These are phyloP conservation scores for Kwoniella europaea DNA, from an alignment of 768 basidiomycete genomes.

Conservation along the genomic window DNA sequence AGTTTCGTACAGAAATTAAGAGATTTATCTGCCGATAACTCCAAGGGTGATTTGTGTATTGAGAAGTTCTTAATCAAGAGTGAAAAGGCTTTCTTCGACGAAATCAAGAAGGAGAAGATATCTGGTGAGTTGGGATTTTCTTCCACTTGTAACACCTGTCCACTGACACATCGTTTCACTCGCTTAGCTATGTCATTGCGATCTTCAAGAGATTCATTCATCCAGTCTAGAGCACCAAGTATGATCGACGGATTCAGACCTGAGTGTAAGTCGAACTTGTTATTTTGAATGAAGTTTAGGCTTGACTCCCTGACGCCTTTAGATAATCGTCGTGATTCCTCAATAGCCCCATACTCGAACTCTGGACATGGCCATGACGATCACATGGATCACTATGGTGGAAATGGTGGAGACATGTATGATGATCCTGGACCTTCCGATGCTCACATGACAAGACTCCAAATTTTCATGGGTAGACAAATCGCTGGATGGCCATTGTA, in stretches of 20 bases:
- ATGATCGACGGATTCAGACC: conserved; percentile 64
- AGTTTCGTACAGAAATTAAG: conserved; percentile 87
- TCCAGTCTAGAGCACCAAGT: conserved; percentile 50
- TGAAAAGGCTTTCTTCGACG: conserved; percentile 90
- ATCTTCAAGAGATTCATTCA: conserved; percentile 56
- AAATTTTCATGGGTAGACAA: conserved; percentile 80
- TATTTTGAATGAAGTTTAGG: neutral
- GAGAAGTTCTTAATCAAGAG: conserved; percentile 88
- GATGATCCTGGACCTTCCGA: conserved; percentile 61
- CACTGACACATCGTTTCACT: neutral
- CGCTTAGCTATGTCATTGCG: conserved; percentile 46
- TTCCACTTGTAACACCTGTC: too few species aligned
- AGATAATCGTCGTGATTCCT: conserved; percentile 41
- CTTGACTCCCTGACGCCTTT: conserved; percentile 26
- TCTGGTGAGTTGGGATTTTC: conserved; percentile 60
- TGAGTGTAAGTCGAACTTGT: conserved; percentile 65
- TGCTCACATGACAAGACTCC: conserved; percentile 77
- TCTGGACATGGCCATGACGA: conserved; percentile 52
- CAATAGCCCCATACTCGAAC: conserved; percentile 51
- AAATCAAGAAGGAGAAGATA: conserved; percentile 86
- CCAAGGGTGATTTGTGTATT: conserved; percentile 87
- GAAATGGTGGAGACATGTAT: conserved; percentile 36
- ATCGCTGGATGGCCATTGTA: conserved; percentile 88
- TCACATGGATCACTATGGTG: conserved; percentile 49
- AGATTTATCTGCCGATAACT: conserved; percentile 78